Percentiles rank a stretch among this genome's conserved stretches.
These are phyloP conservation scores for Solanum gandarillasii DNA, from an alignment of 257 asterid species.

Conservation along the genomic window DNA sequence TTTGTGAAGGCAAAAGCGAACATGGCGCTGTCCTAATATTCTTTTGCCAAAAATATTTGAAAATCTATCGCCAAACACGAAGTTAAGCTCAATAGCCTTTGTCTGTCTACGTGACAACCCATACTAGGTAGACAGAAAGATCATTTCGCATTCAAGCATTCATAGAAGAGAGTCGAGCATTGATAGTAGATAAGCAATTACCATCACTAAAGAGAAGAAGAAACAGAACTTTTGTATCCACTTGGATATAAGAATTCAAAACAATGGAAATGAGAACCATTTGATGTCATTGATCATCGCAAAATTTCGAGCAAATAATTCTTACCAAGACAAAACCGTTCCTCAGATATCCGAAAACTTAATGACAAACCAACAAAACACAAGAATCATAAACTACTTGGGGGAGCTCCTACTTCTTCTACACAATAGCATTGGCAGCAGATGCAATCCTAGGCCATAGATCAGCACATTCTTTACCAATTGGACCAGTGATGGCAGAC, in stretches of 20 bases:
- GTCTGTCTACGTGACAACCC: too few species aligned
- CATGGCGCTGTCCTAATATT: too few species aligned
- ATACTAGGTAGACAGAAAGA: not conserved
- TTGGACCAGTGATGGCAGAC: slow-evolving; percentile 47
- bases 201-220: not conserved
- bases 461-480: slow-evolving; percentile 50
- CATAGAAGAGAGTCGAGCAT: not conserved
- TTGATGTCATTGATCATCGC: not conserved
- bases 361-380: not conserved
- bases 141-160: not conserved
- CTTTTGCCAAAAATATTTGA: too few species aligned
- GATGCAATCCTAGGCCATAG: slow-evolving; percentile 55
- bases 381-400: not conserved
- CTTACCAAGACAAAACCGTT: not conserved
- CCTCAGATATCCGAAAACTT: not conserved
- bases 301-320: not conserved
- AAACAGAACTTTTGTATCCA: not conserved
- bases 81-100: too few species aligned
- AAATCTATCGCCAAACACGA: too few species aligned
- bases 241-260: not conserved
- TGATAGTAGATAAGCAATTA: not conserved
- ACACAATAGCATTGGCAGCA: slow-evolving; percentile 53
- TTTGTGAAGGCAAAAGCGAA: too few species aligned
- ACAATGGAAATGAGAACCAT: not conserved
- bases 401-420: not conserved